Conservation (phyloP, 768 basidiomycete genomes). For the Tremella mesenterica region DNA sequence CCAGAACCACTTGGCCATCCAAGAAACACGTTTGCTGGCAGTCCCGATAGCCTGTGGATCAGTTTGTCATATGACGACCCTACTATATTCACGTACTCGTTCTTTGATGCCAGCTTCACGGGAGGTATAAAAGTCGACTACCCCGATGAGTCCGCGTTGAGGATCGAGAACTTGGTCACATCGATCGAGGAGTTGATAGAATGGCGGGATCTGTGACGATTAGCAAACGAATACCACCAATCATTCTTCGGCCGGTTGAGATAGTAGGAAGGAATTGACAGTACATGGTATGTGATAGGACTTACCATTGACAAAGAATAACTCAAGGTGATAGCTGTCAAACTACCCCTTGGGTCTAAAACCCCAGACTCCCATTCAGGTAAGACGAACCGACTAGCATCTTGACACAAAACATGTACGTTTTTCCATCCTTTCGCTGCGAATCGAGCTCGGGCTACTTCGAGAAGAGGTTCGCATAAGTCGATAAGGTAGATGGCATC, state of each 20-base stretch:
- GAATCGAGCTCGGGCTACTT: slow-evolving; percentile 63
- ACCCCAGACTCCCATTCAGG: slow-evolving; percentile 54
- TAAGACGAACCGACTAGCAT: slow-evolving; percentile 59
- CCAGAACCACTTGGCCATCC: slow-evolving; percentile 70
- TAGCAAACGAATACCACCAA: background rate
- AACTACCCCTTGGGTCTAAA: slow-evolving; percentile 52
- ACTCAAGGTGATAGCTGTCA: slow-evolving; percentile 49
- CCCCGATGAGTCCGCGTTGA: slow-evolving; percentile 54
- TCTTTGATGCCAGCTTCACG: slow-evolving; percentile 33
- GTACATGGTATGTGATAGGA: background rate
- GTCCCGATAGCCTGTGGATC: slow-evolving; percentile 55
- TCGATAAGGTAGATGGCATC: slow-evolving; percentile 66
- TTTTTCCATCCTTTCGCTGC: slow-evolving; percentile 62
- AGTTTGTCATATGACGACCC: slow-evolving; percentile 1
- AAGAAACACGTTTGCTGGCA: slow-evolving; percentile 55
- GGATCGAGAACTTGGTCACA: slow-evolving; percentile 59
- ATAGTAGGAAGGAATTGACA: background rate
- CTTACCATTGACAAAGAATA: slow-evolving; percentile 49
- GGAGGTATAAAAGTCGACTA: slow-evolving; percentile 60
- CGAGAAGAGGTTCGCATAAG: slow-evolving; percentile 61
- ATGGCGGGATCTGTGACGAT: slow-evolving; percentile 52
- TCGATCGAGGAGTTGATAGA: slow-evolving; percentile 60
- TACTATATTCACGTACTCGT: slow-evolving; percentile 11
- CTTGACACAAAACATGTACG: slow-evolving; percentile 62
- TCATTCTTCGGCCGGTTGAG: background rate